These are phyloP conservation scores for Boletus semigastroideus DNA, from an alignment of 1,284 basidiomycete species.

Conservation along the genomic window DNA sequence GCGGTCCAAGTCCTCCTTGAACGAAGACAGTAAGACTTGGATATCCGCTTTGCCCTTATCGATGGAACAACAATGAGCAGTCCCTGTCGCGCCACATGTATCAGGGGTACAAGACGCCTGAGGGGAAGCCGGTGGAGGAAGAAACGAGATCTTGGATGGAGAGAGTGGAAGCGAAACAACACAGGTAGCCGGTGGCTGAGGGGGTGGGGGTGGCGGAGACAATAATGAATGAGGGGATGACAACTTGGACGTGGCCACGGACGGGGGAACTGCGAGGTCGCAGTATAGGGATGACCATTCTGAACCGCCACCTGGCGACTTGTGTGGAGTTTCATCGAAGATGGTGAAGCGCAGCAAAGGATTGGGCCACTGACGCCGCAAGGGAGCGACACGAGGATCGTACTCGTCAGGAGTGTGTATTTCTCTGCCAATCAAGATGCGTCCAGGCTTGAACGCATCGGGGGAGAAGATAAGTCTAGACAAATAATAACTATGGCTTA, in stretches of 20 bases:
- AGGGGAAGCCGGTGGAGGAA: conserved; percentile 35
- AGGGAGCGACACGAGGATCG: conserved; percentile 45
- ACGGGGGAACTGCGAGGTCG: not conserved
- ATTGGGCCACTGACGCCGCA: conserved; percentile 51
- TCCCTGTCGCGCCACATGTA: not conserved
- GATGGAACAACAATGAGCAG: conserved; percentile 47
- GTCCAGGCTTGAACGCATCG: conserved; percentile 45
- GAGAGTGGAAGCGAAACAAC: not conserved
- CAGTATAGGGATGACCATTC: conserved; percentile 8
- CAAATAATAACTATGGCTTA: conserved; percentile 57
- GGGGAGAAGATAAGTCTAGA: conserved; percentile 67
- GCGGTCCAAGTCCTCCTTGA: conserved; percentile 58
- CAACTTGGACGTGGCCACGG: not conserved
- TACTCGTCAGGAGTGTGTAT: conserved; percentile 61
- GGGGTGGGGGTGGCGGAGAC: conserved; percentile 6
- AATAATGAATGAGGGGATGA: conserved; percentile 6
- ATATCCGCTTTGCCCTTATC: conserved; percentile 55
- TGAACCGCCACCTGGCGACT: conserved; percentile 27
- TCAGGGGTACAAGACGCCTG: not conserved
- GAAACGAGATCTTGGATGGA: not conserved
- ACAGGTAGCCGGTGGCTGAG: not conserved
- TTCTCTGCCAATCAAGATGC: conserved; percentile 61
- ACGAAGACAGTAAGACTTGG: conserved; percentile 51
- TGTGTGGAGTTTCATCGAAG: conserved; percentile 48
- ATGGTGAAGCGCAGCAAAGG: conserved; percentile 64